Evolutionary conservation across 495 filamentous ascomycete species (phyloP).

Genomic region (Aspergillus incahuasiensis): DNA sequence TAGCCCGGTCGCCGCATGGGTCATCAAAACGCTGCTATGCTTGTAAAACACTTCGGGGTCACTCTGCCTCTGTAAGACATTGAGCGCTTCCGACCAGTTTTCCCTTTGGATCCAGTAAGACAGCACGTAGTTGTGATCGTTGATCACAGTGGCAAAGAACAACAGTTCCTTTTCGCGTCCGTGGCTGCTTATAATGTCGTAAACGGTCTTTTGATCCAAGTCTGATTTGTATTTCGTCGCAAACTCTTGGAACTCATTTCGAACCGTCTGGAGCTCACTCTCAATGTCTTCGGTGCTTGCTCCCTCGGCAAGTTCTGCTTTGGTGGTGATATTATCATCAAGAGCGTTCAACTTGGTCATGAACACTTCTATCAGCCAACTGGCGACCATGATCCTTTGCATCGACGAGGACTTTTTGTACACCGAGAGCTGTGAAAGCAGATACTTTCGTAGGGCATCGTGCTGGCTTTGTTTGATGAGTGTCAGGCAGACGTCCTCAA

Average conservation of each 20-base stretch:
- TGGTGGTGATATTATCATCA: slow-evolving; percentile 89
- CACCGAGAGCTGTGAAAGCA: slow-evolving; percentile 74
- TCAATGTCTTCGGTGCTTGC: slow-evolving; percentile 64
- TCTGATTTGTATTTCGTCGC: slow-evolving; percentile 76
- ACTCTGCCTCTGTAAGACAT: slow-evolving; percentile 84
- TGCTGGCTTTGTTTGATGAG: slow-evolving; percentile 87
- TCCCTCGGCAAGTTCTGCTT: slow-evolving; percentile 73
- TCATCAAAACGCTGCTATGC: slow-evolving; percentile 94
- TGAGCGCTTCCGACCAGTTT: slow-evolving; percentile 84
- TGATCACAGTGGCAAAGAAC: slow-evolving; percentile 78
- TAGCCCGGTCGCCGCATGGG: slow-evolving; percentile 72
- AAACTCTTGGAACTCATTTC: slow-evolving; percentile 83
- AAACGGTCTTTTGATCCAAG: slow-evolving; percentile 84
- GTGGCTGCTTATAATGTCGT: slow-evolving; percentile 94
- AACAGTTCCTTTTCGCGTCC: slow-evolving; percentile 89
- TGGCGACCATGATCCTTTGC: slow-evolving; percentile 93
- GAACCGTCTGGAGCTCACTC: slow-evolving; percentile 63
- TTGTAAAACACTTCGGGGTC: slow-evolving; percentile 92
- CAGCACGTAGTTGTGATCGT: slow-evolving; percentile 91
- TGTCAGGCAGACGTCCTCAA: slow-evolving; percentile 88
- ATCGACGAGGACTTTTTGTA: slow-evolving; percentile 81
- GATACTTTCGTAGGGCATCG: slow-evolving; percentile 87
- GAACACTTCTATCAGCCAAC: slow-evolving; percentile 92
- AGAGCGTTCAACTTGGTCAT: slow-evolving; percentile 96
- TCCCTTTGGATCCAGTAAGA: slow-evolving; percentile 97